A percentile compares a stretch with the other conserved stretches of the same genome.
phyloP scores from a whole-genome alignment of 169 alveolate species.

The Neospora caninum region DNA sequence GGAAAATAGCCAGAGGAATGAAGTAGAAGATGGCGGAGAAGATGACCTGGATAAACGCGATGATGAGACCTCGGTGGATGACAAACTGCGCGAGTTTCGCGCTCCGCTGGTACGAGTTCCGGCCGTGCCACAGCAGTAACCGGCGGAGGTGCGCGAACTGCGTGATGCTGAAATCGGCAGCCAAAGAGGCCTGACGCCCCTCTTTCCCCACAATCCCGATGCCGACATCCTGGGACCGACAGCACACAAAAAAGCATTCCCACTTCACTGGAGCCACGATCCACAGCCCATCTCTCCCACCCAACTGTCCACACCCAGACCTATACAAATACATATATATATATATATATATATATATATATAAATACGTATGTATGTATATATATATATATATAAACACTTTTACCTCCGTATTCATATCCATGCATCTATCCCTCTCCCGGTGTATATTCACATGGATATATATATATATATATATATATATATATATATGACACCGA shows the following conservation, averaged over 20 bases:
- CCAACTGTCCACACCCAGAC: neutral
- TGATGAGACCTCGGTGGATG: conserved; percentile 96
- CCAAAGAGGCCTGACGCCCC: conserved; percentile 96
- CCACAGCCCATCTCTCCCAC: too few relatives aligned
- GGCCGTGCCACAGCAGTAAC: conserved; percentile 97
- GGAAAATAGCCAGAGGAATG: conserved; percentile 95
- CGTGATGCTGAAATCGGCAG: conserved; percentile 95
- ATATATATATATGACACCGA: neutral
- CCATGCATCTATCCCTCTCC: neutral
- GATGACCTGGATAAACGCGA: conserved; percentile 89
- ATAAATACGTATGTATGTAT: neutral
- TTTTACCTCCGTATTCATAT: neutral
- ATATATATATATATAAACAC: neutral
- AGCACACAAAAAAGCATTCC: neutral
- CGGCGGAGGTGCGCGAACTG: conserved; percentile 89
- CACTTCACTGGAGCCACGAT: neutral
- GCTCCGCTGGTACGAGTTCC: conserved; percentile 93
- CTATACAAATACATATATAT: conserved; percentile 50
- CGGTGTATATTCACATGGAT: neutral
- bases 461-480: neutral
- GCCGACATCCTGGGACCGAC: conserved; percentile 88
- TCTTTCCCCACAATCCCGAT: conserved; percentile 97
- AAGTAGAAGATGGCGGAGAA: conserved; percentile 89
- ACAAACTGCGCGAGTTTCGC: conserved; percentile 94
- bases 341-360: neutral